A percentile compares a stretch with the other conserved stretches of the same genome.
phyloP scores from a whole-genome alignment of 2,329 filamentous ascomycete species.

The Purpureocillium takamizusanense region DNA sequence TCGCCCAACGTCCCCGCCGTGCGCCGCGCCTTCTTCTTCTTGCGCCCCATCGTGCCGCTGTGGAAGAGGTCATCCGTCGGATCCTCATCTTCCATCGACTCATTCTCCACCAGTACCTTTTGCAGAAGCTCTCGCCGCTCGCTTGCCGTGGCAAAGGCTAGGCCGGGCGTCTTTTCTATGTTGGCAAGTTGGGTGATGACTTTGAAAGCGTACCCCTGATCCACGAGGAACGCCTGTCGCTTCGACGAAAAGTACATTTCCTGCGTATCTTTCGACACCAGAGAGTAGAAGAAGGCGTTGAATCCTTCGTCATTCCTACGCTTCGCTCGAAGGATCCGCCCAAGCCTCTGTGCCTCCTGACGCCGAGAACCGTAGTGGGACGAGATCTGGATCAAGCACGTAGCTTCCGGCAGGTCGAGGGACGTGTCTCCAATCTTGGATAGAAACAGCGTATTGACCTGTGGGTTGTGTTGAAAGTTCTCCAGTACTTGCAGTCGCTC shows the following conservation, averaged over 20 bases:
- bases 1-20: constrained; percentile 81
- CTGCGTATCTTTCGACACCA: constrained; percentile 93
- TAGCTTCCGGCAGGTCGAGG: constrained; percentile 93
- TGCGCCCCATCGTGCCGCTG: constrained; percentile 34
- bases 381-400: constrained; percentile 93
- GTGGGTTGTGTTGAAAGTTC: constrained; percentile 89
- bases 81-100: constrained; percentile 64
- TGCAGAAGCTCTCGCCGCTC: constrained; percentile 82
- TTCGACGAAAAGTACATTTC: constrained; percentile 99
- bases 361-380: constrained; percentile 95
- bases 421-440: constrained; percentile 98
- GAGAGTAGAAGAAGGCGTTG: constrained; percentile 97
- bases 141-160: constrained; percentile 69
- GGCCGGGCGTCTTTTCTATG: constrained; percentile 71
- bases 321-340: constrained; percentile 89
- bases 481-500: constrained; percentile 83
- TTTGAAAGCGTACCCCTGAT: constrained; percentile 98
- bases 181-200: constrained; percentile 94
- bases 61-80: constrained; percentile 38
- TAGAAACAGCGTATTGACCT: constrained; percentile 86
- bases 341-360: constrained; percentile 90
- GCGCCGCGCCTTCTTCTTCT: constrained; percentile 54
- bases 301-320: constrained; percentile 95
- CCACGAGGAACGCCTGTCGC: constrained; percentile 90
- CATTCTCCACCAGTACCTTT: constrained; percentile 82